Percentiles rank a stretch among this genome's conserved stretches.
These are phyloP conservation scores for Cladorrhinum sp. DNA, from an alignment of 2,329 filamentous ascomycete species.

Conservation along the genomic window DNA sequence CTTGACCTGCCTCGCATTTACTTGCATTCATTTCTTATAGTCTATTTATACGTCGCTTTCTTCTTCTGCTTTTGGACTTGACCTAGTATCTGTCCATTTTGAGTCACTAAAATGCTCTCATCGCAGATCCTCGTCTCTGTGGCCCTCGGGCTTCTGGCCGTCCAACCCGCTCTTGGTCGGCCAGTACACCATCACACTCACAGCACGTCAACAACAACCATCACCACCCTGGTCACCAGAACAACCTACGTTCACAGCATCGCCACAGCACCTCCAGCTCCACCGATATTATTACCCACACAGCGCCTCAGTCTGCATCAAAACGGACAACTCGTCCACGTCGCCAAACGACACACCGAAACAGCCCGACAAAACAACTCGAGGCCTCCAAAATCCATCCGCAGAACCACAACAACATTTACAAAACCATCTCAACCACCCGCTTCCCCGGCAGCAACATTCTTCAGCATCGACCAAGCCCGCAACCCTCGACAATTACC, in stretches of 20 bases:
- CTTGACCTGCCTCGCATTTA: not conserved
- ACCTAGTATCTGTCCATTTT: not conserved
- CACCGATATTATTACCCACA: not conserved
- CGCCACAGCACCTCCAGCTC: not conserved
- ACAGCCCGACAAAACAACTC: not conserved
- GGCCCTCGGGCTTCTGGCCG: not conserved
- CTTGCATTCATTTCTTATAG: not conserved
- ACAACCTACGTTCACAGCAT: not conserved
- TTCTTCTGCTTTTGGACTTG: not conserved
- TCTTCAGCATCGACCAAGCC: conserved; percentile 10
- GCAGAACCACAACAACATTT: not conserved
- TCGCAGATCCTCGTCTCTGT: not conserved
- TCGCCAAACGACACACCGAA: not conserved
- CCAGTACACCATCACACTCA: not conserved
- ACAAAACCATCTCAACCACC: not conserved
- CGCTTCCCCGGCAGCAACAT: not conserved
- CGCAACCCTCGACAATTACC: conserved; percentile 3
- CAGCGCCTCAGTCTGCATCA: not conserved
- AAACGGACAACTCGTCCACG: not conserved
- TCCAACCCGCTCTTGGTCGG: not conserved
- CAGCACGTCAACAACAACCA: not conserved
- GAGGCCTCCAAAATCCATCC: not conserved
- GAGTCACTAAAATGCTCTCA: not conserved
- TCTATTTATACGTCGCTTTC: not conserved
- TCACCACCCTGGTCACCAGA: not conserved